phyloP scores from a whole-genome alignment of 495 filamentous ascomycete genomes.

The Thermothielavioides terrestris region DNA sequence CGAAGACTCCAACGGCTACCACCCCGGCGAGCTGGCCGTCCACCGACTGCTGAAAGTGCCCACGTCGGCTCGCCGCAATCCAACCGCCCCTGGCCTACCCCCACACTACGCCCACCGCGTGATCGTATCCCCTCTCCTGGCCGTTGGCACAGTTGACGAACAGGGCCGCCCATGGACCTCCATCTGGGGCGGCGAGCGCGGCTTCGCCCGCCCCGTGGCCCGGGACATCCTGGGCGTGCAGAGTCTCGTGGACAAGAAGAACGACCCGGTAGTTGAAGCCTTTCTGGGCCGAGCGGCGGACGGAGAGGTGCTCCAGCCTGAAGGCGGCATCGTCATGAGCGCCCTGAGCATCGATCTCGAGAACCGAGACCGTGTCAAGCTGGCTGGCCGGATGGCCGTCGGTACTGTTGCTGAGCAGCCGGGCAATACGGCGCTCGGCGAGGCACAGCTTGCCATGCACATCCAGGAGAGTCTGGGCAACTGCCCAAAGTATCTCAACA shows the following conservation, averaged over 20 bases:
- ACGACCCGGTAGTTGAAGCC: slow-evolving; percentile 57
- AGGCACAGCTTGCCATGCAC: slow-evolving; percentile 56
- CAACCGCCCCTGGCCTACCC: slow-evolving; percentile 50
- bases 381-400: slow-evolving; percentile 34
- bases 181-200: slow-evolving; percentile 61
- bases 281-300: slow-evolving; percentile 36
- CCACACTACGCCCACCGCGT: slow-evolving; percentile 46
- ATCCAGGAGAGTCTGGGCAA: slow-evolving; percentile 67
- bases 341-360: slow-evolving; percentile 61
- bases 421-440: slow-evolving; percentile 27
- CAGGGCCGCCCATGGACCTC: slow-evolving; percentile 63
- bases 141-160: slow-evolving; percentile 58
- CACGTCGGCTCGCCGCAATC: slow-evolving; percentile 42
- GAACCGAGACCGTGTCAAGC: slow-evolving; percentile 56
- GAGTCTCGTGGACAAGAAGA: slow-evolving; percentile 45
- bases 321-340: slow-evolving; percentile 39
- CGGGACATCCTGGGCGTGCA: slow-evolving; percentile 50
- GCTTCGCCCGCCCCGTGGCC: slow-evolving; percentile 53
- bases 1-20: slow-evolving; percentile 22
- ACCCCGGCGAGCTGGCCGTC: slow-evolving; percentile 27
- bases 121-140: slow-evolving; percentile 52
- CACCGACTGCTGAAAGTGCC: slow-evolving; percentile 26
- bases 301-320: slow-evolving; percentile 28
- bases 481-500: slow-evolving; percentile 79
- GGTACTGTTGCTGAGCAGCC: slow-evolving; percentile 16